phyloP scores from a whole-genome alignment of 1,284 basidiomycete species.

The Wolfiporia cocos region DNA sequence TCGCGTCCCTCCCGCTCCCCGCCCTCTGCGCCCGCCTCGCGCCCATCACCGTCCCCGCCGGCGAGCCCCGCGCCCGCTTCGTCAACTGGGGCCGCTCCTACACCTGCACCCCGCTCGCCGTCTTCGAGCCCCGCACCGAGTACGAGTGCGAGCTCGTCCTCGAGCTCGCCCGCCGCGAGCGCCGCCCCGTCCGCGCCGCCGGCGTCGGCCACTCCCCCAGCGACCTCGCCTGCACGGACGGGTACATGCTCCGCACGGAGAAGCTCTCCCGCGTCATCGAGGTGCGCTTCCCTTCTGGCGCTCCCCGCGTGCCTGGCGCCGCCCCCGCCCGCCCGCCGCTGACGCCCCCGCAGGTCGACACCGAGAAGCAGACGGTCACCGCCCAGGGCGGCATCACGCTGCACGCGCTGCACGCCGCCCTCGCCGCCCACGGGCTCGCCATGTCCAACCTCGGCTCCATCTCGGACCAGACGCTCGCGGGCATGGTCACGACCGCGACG shows the following conservation, averaged over 20 bases:
- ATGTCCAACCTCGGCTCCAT: constrained; percentile 95
- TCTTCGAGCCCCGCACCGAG: constrained; percentile 76
- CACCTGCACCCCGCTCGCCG: constrained; percentile 52
- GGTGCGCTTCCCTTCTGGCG: constrained; percentile 45
- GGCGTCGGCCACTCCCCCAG: constrained; percentile 93
- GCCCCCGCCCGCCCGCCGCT: constrained; percentile 10
- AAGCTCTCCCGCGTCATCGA: constrained; percentile 65
- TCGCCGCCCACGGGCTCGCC: constrained; percentile 71
- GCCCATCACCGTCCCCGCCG: constrained; percentile 44
- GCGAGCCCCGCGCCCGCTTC: constrained; percentile 41
- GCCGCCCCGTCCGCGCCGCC: constrained; percentile 71
- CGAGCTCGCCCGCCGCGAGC: constrained; percentile 77
- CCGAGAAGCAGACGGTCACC: constrained; percentile 62
- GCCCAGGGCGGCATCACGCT: constrained; percentile 80
- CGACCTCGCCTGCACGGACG: constrained; percentile 85
- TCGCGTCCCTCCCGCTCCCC: constrained; percentile 29
- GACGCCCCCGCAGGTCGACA: constrained; percentile 45
- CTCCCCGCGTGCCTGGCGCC: constrained; percentile 13
- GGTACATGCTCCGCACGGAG: constrained; percentile 77
- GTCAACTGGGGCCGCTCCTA: constrained; percentile 72
- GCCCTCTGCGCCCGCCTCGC: constrained; percentile 43
- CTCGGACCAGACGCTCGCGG: constrained; percentile 94
- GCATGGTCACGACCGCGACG: constrained; percentile 90
- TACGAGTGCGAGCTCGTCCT: constrained; percentile 75
- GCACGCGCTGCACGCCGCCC: constrained; percentile 59